Percentiles rank a stretch among this genome's conserved stretches.
These are phyloP conservation scores for Debaryomycetaceae sp. DNA, from an alignment of 1,139 yeast genomes.

Conservation along the genomic window DNA sequence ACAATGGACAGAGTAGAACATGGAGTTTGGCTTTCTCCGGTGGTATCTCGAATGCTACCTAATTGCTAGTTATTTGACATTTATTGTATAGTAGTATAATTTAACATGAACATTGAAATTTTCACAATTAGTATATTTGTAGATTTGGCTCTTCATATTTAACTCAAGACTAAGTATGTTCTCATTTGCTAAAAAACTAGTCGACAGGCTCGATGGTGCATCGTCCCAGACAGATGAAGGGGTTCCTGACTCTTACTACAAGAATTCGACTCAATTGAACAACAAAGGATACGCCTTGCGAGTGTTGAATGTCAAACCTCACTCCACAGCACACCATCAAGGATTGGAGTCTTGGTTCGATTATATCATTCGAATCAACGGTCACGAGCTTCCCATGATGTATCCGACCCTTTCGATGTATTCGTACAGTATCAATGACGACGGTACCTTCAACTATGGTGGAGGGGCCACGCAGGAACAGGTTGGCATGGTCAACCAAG, in stretches of 20 bases:
- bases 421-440: slow-evolving; percentile 38
- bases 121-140: neutral
- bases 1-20: slow-evolving; percentile 84
- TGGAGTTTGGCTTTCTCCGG: slow-evolving; percentile 87
- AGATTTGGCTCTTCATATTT: neutral
- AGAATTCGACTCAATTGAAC: slow-evolving; percentile 36
- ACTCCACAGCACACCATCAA: slow-evolving; percentile 32
- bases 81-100: neutral
- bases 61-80: neutral
- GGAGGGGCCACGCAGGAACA: slow-evolving; percentile 33
- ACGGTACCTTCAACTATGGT: slow-evolving; percentile 42
- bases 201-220: slow-evolving; percentile 65
- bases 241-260: slow-evolving; percentile 51
- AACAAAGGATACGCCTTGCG: slow-evolving; percentile 44
- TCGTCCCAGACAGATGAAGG: slow-evolving; percentile 23
- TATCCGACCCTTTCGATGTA: slow-evolving; percentile 30
- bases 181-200: slow-evolving; percentile 83
- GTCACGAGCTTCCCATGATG: slow-evolving; percentile 62
- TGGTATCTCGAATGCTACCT: slow-evolving; percentile 23
- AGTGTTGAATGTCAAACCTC: slow-evolving; percentile 39
- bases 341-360: slow-evolving; percentile 84
- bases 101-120: neutral
- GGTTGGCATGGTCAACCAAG: slow-evolving; percentile 35
- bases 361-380: slow-evolving; percentile 73
- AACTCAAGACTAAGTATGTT: slow-evolving; percentile 47